These are phyloP conservation scores for Serendipita vermifera DNA, from an alignment of 768 basidiomycete species.

Conservation along the genomic window DNA sequence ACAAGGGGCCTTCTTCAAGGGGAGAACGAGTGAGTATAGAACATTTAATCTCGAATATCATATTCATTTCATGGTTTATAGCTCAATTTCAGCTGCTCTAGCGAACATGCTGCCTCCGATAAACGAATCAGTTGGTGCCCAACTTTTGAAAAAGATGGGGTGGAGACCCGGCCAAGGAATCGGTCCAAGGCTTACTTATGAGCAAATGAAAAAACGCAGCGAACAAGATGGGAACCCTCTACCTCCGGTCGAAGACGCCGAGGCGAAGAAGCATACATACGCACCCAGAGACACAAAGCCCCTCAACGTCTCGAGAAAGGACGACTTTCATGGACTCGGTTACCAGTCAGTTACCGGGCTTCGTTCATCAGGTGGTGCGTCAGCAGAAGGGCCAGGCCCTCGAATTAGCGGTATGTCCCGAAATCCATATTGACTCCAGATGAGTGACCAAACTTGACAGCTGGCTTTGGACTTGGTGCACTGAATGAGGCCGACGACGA, in stretches of 20 bases:
- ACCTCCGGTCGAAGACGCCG: conserved; percentile 45
- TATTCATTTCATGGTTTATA: conserved; percentile 20
- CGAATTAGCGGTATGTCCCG: conserved; percentile 15
- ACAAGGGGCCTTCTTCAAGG: conserved; percentile 25
- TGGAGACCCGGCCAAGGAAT: conserved; percentile 90
- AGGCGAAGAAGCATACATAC: conserved; percentile 76
- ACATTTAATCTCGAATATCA: not conserved
- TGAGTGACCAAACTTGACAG: conserved; percentile 39
- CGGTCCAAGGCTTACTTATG: conserved; percentile 72
- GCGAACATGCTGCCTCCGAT: conserved; percentile 60
- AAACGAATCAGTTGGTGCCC: conserved; percentile 68
- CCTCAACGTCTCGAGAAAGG: conserved; percentile 50
- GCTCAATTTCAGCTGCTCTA: conserved; percentile 50
- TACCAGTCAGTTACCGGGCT: conserved; percentile 49
- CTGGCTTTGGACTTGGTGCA: conserved; percentile 80
- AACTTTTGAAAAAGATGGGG: conserved; percentile 87
- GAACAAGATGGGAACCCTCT: conserved; percentile 44
- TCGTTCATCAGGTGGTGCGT: not conserved
- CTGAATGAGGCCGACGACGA: conserved; percentile 92
- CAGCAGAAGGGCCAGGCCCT: conserved; percentile 10
- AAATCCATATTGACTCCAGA: conserved; percentile 1
- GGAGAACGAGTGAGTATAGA: conserved; percentile 40
- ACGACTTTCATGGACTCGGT: conserved; percentile 70
- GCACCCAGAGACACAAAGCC: conserved; percentile 69
- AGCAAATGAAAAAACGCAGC: conserved; percentile 39